A percentile compares a stretch with the other conserved stretches of the same genome.
phyloP scores from a whole-genome alignment of 2,329 filamentous ascomycete genomes.

The Sarocladium oryzae region DNA sequence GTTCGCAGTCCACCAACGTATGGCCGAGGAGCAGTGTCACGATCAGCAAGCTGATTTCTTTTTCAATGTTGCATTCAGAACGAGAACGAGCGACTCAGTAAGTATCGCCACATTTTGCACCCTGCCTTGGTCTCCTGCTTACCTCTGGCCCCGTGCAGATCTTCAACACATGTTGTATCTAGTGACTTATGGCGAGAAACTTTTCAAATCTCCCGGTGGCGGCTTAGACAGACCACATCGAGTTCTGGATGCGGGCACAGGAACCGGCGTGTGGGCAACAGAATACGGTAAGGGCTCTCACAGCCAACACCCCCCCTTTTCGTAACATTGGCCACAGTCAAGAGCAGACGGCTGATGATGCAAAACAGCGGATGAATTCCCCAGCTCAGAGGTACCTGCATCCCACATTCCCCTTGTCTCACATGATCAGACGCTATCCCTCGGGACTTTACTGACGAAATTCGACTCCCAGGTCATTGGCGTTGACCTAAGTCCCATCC shows the following conservation, averaged over 20 bases:
- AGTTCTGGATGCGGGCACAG: conserved; percentile 26
- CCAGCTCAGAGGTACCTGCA: conserved; percentile 18
- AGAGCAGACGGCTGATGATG: too few species aligned
- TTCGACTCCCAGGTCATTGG: conserved; percentile 19
- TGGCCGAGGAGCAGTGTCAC: too few species aligned
- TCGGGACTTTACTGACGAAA: too few species aligned
- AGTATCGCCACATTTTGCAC: neutral
- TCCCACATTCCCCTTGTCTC: too few species aligned
- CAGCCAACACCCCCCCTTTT: neutral
- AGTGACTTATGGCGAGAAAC: conserved; percentile 24
- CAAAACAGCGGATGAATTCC: conserved; percentile 19
- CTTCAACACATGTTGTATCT: conserved; percentile 30
- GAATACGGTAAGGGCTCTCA: conserved; percentile 19
- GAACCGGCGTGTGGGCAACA: conserved; percentile 26
- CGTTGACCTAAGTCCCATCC: conserved; percentile 28
- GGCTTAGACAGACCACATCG: conserved; percentile 17
- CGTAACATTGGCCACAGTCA: too few species aligned
- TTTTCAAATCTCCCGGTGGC: conserved; percentile 21
- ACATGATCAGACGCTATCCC: too few species aligned
- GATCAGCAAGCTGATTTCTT: neutral
- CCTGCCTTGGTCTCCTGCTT: neutral
- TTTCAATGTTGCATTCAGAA: conserved; percentile 12
- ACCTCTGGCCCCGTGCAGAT: conserved; percentile 15
- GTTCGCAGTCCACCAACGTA: too few species aligned
- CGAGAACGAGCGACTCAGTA: conserved; percentile 26